Percentiles rank a stretch among this genome's conserved stretches.
Conservation (phyloP, 805 yeast genomes). For the Metahyphopichia silvanorum region DNA sequence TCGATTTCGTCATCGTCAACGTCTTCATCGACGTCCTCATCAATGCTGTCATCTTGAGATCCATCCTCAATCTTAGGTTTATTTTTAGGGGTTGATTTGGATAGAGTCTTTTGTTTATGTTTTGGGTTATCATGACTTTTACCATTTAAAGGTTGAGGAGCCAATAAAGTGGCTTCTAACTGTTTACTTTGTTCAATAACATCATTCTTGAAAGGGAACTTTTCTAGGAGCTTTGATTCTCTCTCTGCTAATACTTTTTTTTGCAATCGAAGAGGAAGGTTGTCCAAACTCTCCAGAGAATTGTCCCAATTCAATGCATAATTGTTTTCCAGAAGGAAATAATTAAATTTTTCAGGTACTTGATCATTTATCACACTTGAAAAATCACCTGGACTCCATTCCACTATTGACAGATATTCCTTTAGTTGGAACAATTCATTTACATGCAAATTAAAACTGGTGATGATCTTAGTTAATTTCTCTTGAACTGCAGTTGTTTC, state of each 20-base stretch:
- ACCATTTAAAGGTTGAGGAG: constrained; percentile 2
- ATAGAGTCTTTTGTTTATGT: background rate
- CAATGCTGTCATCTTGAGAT: constrained; percentile 5
- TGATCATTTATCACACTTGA: constrained; percentile 15
- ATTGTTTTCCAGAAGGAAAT: constrained; percentile 23
- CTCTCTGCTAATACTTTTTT: constrained; percentile 34
- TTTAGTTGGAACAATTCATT: constrained; percentile 64
- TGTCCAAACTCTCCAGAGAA: constrained; percentile 20
- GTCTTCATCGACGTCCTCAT: constrained; percentile 5
- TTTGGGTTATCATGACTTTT: background rate
- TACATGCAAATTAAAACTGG: constrained; percentile 45
- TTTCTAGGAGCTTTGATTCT: constrained; percentile 24
- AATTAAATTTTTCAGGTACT: constrained; percentile 30
- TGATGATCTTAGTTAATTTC: constrained; percentile 39
- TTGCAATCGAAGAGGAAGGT: constrained; percentile 38
- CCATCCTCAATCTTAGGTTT: constrained; percentile 3
- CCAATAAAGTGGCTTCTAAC: constrained; percentile 10
- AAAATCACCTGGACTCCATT: constrained; percentile 56
- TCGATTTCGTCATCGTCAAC: constrained; percentile 10
- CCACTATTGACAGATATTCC: constrained; percentile 57
- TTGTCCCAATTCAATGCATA: constrained; percentile 33
- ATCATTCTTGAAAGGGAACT: constrained; percentile 33
- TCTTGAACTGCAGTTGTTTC: constrained; percentile 9
- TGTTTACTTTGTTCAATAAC: constrained; percentile 21
- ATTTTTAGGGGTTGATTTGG: too few relatives aligned